A percentile compares a stretch with the other conserved stretches of the same genome.
Conservation (phyloP, 805 yeast species). For the Pichia heedii region DNA sequence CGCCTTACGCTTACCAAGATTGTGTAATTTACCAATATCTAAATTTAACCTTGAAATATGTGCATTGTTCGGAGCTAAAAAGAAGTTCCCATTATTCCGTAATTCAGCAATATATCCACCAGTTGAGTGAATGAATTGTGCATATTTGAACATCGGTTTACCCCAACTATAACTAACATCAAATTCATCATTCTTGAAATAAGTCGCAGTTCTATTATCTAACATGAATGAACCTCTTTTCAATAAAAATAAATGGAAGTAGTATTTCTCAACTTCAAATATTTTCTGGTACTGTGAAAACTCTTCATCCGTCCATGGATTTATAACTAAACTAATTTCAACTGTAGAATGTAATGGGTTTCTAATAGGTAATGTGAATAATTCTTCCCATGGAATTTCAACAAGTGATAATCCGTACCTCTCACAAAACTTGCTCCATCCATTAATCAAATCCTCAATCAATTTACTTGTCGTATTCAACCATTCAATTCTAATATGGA, state of each 20-base stretch:
- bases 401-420: constrained; percentile 73
- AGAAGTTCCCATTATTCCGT: constrained; percentile 65
- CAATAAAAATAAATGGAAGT: constrained; percentile 69
- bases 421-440: constrained; percentile 78
- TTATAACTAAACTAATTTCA: constrained; percentile 51
- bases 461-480: constrained; percentile 78
- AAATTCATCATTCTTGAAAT: constrained; percentile 41
- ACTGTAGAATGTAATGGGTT: constrained; percentile 89
- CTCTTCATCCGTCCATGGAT: constrained; percentile 63
- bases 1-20: constrained; percentile 15
- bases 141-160: constrained; percentile 65
- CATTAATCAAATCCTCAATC: constrained; percentile 66
- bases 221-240: constrained; percentile 64
- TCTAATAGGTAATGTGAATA: constrained; percentile 61
- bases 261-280: constrained; percentile 46
- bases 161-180: constrained; percentile 91
- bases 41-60: constrained; percentile 68
- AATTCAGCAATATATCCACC: constrained; percentile 89
- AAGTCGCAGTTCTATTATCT: constrained; percentile 69
- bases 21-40: constrained; percentile 23
- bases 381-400: constrained; percentile 87
- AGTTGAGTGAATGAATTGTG: constrained; percentile 82
- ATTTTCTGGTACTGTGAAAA: constrained; percentile 32
- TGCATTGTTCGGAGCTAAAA: constrained; percentile 80
- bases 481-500: constrained; percentile 90